Conservation (phyloP, 2,329 filamentous ascomycete species). For the Iodosphaeria phyllophila region DNA sequence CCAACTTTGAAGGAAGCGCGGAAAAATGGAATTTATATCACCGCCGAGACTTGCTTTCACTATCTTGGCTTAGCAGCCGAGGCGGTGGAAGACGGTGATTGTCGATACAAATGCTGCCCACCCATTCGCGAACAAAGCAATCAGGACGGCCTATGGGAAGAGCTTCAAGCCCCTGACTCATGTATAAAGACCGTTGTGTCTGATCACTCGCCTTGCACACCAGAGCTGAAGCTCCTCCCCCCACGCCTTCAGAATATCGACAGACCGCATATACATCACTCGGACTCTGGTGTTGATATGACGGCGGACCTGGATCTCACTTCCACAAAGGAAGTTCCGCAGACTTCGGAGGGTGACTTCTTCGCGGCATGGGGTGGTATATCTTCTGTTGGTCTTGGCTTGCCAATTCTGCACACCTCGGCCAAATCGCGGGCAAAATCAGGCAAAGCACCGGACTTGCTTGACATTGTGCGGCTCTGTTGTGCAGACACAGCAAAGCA, state of each 20-base stretch:
- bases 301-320: slow-evolving; percentile 15
- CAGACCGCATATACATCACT: slow-evolving; percentile 20
- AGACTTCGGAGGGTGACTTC: slow-evolving; percentile 53
- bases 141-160: slow-evolving; percentile 73
- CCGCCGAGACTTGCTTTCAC: slow-evolving; percentile 90
- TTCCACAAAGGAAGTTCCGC: too few relatives aligned
- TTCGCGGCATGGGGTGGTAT: slow-evolving; percentile 95
- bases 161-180: slow-evolving; percentile 50
- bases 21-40: slow-evolving; percentile 60
- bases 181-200: slow-evolving; percentile 86
- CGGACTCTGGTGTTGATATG: slow-evolving; percentile 34
- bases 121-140: slow-evolving; percentile 70
- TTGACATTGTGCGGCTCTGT: slow-evolving; percentile 74
- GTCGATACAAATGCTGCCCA: slow-evolving; percentile 86
- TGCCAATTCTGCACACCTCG: slow-evolving; percentile 76
- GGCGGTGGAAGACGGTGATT: slow-evolving; percentile 67
- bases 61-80: slow-evolving; percentile 77
- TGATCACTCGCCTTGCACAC: slow-evolving; percentile 92
- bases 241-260: slow-evolving; percentile 35
- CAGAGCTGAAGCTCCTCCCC: slow-evolving; percentile 78
- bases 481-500: slow-evolving; percentile 73
- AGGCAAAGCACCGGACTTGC: slow-evolving; percentile 29
- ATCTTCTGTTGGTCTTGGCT: slow-evolving; percentile 76
- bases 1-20: slow-evolving; percentile 62
- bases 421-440: slow-evolving; percentile 34